phyloP scores from a whole-genome alignment of 371 early-diverging fungal species.

The Umbelopsis sp. region DNA sequence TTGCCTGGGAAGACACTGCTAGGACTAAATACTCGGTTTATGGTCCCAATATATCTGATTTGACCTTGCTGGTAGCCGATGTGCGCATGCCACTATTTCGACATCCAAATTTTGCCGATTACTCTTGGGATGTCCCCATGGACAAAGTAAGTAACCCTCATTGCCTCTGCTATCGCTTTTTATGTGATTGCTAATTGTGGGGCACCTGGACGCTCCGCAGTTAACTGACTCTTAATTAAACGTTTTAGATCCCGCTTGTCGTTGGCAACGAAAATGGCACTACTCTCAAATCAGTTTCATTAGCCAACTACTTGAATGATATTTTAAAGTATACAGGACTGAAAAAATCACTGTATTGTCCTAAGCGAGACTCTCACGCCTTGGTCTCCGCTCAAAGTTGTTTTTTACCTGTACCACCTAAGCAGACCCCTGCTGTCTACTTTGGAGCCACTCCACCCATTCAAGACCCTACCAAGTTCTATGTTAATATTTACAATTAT shows the following conservation, averaged over 20 bases:
- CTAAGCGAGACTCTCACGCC: not conserved
- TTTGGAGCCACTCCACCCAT: not conserved
- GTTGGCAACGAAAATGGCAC: not conserved
- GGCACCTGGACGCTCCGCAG: too few relatives aligned
- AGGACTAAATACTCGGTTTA: not conserved
- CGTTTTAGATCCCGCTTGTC: not conserved
- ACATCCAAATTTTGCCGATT: conserved; percentile 10
- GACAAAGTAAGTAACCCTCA: not conserved
- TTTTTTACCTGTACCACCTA: not conserved
- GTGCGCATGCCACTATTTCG: conserved; percentile 14
- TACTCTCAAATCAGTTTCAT: not conserved
- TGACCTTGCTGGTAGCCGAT: conserved; percentile 5
- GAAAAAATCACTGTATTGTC: not conserved
- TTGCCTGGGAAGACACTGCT: conserved; percentile 18
- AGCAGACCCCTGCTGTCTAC: not conserved
- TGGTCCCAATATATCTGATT: conserved; percentile 15
- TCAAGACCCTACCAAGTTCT: not conserved
- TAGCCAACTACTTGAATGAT: not conserved
- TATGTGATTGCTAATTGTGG: not conserved
- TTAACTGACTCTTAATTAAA: not conserved
- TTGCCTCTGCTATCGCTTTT: not conserved
- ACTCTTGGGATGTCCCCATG: conserved; percentile 13
- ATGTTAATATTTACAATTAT: not conserved
- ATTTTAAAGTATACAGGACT: not conserved
- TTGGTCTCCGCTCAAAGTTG: not conserved